These are phyloP conservation scores for Rhizopogon roseolus DNA, from an alignment of 768 basidiomycete genomes.

Conservation along the genomic window DNA sequence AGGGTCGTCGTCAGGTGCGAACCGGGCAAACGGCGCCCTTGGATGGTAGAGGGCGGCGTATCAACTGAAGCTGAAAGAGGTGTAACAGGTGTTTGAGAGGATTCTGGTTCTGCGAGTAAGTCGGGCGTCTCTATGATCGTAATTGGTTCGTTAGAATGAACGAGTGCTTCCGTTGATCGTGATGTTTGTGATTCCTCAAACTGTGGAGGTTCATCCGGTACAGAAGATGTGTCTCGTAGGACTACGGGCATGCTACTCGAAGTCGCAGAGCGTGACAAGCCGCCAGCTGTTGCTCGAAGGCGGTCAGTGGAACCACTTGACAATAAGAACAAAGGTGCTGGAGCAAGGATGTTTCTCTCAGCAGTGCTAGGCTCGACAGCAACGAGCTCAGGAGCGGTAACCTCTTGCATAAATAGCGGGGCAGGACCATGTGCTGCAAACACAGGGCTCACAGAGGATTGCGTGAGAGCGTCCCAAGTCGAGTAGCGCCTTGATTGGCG, in stretches of 20 bases:
- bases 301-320: conserved; percentile 7
- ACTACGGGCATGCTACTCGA: neutral
- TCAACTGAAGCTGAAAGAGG: neutral
- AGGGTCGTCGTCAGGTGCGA: conserved; percentile 10
- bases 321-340: conserved; percentile 10
- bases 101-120: neutral
- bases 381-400: neutral
- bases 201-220: neutral
- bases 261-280: neutral
- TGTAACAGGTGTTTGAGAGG: conserved; percentile 3
- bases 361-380: neutral
- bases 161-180: conserved; percentile 8
- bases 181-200: conserved; percentile 5
- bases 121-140: neutral
- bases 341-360: conserved; percentile 9
- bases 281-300: neutral
- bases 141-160: conserved; percentile 8
- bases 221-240: neutral
- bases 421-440: conserved; percentile 10
- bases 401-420: conserved; percentile 10
- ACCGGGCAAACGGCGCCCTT: conserved; percentile 4
- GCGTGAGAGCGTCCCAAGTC: conserved; percentile 14
- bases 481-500: conserved; percentile 18
- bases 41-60: neutral
- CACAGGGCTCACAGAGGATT: conserved; percentile 3